Percentiles rank a stretch among this genome's conserved stretches.
Evolutionary conservation across 169 alveolate species (phyloP).

Genomic region (Theileria parva): DNA sequence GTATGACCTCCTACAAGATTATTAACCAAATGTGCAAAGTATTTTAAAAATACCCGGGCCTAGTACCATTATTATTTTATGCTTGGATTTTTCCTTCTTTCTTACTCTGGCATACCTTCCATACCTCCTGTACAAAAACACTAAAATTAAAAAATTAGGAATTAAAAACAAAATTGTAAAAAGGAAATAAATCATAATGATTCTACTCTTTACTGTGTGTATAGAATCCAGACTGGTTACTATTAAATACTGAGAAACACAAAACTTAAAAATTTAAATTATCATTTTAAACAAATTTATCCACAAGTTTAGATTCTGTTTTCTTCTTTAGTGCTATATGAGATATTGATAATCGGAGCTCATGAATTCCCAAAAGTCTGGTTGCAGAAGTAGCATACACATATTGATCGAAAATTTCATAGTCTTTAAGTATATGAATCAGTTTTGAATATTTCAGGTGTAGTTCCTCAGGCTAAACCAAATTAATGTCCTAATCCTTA

Average conservation of each 20-base stretch:
- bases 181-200: too few relatives aligned
- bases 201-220: too few relatives aligned
- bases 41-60: slow-evolving; percentile 40
- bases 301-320: background rate
- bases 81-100: background rate
- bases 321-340: slow-evolving; percentile 41
- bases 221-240: too few relatives aligned
- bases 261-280: background rate
- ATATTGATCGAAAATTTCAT: slow-evolving; percentile 40
- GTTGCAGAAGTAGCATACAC: slow-evolving; percentile 60
- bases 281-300: background rate
- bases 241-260: too few relatives aligned
- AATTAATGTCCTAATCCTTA: slow-evolving; percentile 13
- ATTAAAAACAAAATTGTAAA: background rate
- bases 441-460: slow-evolving; percentile 40
- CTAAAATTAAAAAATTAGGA: background rate
- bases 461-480: slow-evolving; percentile 33
- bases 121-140: background rate
- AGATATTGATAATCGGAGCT: slow-evolving; percentile 55
- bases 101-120: background rate
- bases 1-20: slow-evolving; percentile 46
- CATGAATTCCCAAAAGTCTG: slow-evolving; percentile 50
- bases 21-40: too few relatives aligned
- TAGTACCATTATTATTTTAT: slow-evolving; percentile 12
- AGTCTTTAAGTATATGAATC: slow-evolving; percentile 54